These are phyloP conservation scores for Immersiporthe knoxdaviesiana DNA, from an alignment of 2,329 filamentous ascomycete species.

Conservation along the genomic window DNA sequence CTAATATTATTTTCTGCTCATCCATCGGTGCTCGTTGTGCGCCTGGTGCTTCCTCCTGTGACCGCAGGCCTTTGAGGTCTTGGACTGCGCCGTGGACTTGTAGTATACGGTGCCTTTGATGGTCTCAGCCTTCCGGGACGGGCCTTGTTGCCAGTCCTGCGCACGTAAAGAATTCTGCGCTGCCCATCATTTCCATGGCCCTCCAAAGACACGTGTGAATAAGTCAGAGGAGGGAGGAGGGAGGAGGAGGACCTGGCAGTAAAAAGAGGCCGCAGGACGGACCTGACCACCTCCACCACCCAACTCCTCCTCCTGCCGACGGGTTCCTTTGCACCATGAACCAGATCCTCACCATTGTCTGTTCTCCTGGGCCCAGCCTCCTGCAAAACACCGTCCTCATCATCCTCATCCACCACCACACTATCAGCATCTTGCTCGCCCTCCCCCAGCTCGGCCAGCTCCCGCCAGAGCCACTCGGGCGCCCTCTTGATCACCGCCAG, in stretches of 20 bases:
- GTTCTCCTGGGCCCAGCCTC: not conserved
- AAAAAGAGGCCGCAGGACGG: not conserved
- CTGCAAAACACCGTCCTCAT: not conserved
- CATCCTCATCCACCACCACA: too few species aligned
- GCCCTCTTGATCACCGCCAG: not conserved
- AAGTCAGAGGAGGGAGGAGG: not conserved
- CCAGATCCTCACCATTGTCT: not conserved
- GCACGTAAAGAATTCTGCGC: not conserved
- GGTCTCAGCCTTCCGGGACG: not conserved
- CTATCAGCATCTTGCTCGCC: not conserved
- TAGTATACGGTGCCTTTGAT: not conserved
- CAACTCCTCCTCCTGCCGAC: not conserved
- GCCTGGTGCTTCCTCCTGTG: not conserved
- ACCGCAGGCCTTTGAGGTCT: not conserved
- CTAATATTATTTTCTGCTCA: not conserved
- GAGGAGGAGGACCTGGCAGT: not conserved
- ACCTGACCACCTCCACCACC: not conserved
- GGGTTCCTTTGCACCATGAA: not conserved
- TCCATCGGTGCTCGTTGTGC: not conserved
- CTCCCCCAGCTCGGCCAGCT: not conserved
- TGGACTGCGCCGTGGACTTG: not conserved
- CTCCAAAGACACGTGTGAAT: not conserved
- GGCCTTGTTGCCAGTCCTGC: not conserved
- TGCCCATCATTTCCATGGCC: not conserved
- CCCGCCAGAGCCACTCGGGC: not conserved